These are phyloP conservation scores for Scheffersomyces illinoinensis DNA, from an alignment of 1,139 yeast genomes.

Conservation along the genomic window DNA sequence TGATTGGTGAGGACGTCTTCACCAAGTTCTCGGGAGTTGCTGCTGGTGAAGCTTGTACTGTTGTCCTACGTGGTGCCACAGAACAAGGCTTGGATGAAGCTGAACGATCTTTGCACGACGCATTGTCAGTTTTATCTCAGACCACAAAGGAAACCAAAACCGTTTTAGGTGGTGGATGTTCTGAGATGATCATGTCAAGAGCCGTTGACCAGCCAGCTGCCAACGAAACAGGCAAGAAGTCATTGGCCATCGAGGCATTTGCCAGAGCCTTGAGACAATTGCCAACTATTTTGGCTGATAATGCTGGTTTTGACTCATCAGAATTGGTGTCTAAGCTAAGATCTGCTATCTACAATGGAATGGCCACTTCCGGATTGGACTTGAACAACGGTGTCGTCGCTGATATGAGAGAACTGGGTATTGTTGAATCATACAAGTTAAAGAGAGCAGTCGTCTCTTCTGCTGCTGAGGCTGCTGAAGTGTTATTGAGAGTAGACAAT, in stretches of 20 bases:
- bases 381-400: slow-evolving; percentile 80
- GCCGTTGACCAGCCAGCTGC: slow-evolving; percentile 97
- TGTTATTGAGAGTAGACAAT: slow-evolving; percentile 90
- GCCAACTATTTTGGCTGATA: slow-evolving; percentile 94
- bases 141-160: slow-evolving; percentile 95
- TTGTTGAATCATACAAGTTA: slow-evolving; percentile 88
- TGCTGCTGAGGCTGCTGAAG: slow-evolving; percentile 97
- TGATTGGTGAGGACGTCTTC: slow-evolving; percentile 87
- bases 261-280: slow-evolving; percentile 92
- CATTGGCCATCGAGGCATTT: slow-evolving; percentile 92
- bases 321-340: slow-evolving; percentile 90
- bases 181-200: slow-evolving; percentile 97
- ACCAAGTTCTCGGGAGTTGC: slow-evolving; percentile 93
- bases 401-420: slow-evolving; percentile 92
- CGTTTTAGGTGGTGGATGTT: slow-evolving; percentile 96
- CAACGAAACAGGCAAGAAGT: slow-evolving; percentile 89
- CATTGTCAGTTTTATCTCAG: slow-evolving; percentile 91
- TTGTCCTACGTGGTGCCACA: slow-evolving; percentile 95
- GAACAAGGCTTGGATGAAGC: slow-evolving; percentile 96
- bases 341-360: slow-evolving; percentile 90
- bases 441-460: slow-evolving; percentile 94
- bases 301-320: slow-evolving; percentile 95
- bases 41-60: slow-evolving; percentile 95
- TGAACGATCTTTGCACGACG: slow-evolving; percentile 96
- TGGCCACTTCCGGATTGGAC: slow-evolving; percentile 88